Base-by-base conservation (phyloP, 2,329 filamentous ascomycete species). In the Waltergamsia citrina region DNA sequence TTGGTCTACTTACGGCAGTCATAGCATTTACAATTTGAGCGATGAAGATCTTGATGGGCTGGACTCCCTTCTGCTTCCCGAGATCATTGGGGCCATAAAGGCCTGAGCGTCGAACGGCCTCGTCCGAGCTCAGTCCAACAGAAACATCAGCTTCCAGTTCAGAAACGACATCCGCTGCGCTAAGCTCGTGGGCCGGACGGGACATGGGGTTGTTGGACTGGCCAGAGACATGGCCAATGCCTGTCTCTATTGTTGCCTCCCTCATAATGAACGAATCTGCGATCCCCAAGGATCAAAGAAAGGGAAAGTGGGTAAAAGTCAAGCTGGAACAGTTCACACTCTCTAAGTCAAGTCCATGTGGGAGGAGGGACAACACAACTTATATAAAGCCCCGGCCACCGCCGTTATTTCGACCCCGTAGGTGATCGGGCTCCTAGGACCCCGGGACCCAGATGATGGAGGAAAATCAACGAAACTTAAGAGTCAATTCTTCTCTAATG, bases 61-160 rank as follows among this genome's bases (percentile, higher is more conserved):
- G 67, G 29, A 81, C 70, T 9, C 68, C 50, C 33, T 57, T 52
- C 23, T 51, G 48, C 22, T 58, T 49, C 5, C 50, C 69, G 3
- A 81, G 60, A 40, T 77, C 67, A 46, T 81, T 81, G 16, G 58
- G 52, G n/a, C 77, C 76, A 56, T 67, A 70, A 38, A 69, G 54
- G 20, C 63, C 57, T 7, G 76, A 50, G 14, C 74, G 62, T 21
- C 57, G 43, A 31, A 62, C 58, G 6, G 70, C 75, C 34, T 78
- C 71, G 2, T 50, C 48, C 4, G 60, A 47, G 2, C 60, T 64
- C 20, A 81, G 58, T 27, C 77, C 76, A 44, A 71, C 62, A 4
- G 73, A 61, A 6, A 62, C 44, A 44, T 73, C 60, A 34, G 69
- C 65, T 9, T 61, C 50, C 15, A 79, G 62, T 49, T 81, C 69